Conservation (phyloP, 2,329 filamentous ascomycete genomes). For the Aspergillus neoniger region DNA sequence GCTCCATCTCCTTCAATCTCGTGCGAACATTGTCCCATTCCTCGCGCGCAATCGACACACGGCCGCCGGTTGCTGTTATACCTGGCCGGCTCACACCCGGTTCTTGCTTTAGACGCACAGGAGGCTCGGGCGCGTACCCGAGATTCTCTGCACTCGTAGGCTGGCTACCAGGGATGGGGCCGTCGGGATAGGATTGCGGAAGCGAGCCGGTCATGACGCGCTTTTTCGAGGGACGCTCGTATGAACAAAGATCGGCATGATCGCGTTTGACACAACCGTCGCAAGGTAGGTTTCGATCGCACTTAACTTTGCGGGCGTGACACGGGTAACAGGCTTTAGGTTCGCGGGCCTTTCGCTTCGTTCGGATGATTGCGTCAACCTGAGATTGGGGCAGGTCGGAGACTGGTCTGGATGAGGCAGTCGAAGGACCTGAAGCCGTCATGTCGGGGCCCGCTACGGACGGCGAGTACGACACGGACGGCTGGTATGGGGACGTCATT, state of each 20-base stretch:
- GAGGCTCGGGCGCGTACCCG: conserved; percentile 23
- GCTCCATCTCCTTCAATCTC: conserved; percentile 47
- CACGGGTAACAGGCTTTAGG: conserved; percentile 51
- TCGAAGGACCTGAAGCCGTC: conserved; percentile 5
- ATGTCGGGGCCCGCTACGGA: conserved; percentile 27
- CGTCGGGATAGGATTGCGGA: conserved; percentile 28
- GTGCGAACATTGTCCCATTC: conserved; percentile 48
- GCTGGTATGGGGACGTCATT: conserved; percentile 36
- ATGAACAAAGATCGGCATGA: conserved; percentile 52
- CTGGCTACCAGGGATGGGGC: conserved; percentile 18
- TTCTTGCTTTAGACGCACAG: conserved; percentile 29
- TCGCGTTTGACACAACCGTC: conserved; percentile 53
- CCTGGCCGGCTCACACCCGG: conserved; percentile 15
- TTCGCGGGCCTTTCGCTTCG: conserved; percentile 51
- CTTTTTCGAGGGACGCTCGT: conserved; percentile 52
- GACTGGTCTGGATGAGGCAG: conserved; percentile 30
- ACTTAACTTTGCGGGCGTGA: conserved; percentile 52
- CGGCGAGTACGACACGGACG: conserved; percentile 33
- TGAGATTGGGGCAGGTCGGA: conserved; percentile 48
- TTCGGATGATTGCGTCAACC: conserved; percentile 51
- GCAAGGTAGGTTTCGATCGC: conserved; percentile 52
- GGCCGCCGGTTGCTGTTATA: conserved; percentile 20
- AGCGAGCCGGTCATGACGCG: conserved; percentile 31
- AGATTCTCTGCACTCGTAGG: conserved; percentile 12
- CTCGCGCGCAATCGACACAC: conserved; percentile 44